Base-by-base conservation (phyloP, 2,329 filamentous ascomycete species). In the Botryotinia globosa region DNA sequence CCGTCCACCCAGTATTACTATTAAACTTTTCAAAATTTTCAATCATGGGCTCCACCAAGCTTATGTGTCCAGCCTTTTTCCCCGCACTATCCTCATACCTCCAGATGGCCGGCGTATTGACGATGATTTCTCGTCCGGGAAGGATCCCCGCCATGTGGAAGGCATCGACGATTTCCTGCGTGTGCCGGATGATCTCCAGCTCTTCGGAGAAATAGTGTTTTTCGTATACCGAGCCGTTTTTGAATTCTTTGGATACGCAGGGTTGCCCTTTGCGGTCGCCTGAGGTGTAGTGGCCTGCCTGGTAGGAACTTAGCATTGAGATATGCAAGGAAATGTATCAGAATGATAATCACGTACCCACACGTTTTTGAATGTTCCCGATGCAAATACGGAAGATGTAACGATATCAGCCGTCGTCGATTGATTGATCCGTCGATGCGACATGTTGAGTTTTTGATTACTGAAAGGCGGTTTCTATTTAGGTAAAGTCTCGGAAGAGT, bases 21-120 rank as follows among this genome's bases (percentile, higher is more conserved):
- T 74, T 74, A 32, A 74, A 74, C 18, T 74, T 74, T 39, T 72
- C 44, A 10, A 72, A 72, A 22, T 72, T 72, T 14, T 68, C 42
- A 72, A 74, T 72, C 73, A 74, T 72, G 1, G 73, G 73, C 44
- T 74, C 70, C 9, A 72, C 32, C 1, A 74, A 37, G 14, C 12
- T 8, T 48, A 39, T 69, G 0, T 54, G 20, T 20, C 63, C 56
- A 1, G 8, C 8, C 32, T 14, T 72, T n/a, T 4, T 0, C 22
- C 58, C 32, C 4, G 58, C 32, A 37, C 3, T 16, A 12, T 12
- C 32, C 7, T 25, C 32, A 37, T 34, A 44, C 1, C 22, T 59
- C 73, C 73, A 74, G 14, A 72, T 48, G 5, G 25, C n/a, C 4
- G 73, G 73, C 14, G 22, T 66, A 20, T 72, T 72, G 34, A 74